These are phyloP conservation scores for Rugonectria rugulosa DNA, from an alignment of 2,329 filamentous ascomycete genomes.

Conservation along the genomic window DNA sequence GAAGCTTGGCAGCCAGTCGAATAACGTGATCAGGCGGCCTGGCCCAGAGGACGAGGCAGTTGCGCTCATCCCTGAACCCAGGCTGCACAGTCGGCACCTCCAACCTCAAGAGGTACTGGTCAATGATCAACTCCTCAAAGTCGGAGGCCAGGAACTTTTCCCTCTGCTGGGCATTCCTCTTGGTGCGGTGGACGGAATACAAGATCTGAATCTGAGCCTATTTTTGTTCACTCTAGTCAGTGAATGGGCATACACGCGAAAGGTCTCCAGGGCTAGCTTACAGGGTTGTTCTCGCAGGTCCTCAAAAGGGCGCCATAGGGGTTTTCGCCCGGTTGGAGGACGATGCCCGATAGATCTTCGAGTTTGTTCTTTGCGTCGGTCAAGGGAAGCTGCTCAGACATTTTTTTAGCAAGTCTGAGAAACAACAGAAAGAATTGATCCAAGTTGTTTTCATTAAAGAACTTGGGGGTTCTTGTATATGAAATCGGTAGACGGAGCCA, in stretches of 20 bases:
- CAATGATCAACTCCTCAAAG: constrained; percentile 76
- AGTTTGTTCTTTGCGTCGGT: constrained; percentile 57
- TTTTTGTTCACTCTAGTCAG: background rate
- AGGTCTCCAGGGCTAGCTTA: constrained; percentile 49
- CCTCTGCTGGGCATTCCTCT: constrained; percentile 78
- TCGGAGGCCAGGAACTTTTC: constrained; percentile 73
- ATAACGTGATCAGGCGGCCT: constrained; percentile 78
- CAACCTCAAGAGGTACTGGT: constrained; percentile 77
- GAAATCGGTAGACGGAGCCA: too few species aligned
- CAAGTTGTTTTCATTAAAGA: background rate
- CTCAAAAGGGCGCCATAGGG: constrained; percentile 79
- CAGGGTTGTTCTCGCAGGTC: constrained; percentile 70
- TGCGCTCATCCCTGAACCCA: constrained; percentile 75
- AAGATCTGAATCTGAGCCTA: constrained; percentile 73
- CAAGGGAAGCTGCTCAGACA: constrained; percentile 26
- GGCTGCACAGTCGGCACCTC: constrained; percentile 69
- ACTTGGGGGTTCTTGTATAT: too few species aligned
- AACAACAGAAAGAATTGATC: background rate
- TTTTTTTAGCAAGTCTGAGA: background rate
- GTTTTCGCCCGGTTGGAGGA: constrained; percentile 65
- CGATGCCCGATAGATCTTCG: constrained; percentile 62
- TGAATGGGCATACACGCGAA: background rate
- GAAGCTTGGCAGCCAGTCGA: constrained; percentile 71
- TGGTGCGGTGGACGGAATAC: constrained; percentile 77
- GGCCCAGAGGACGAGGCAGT: constrained; percentile 90